These are phyloP conservation scores for Dissophora ornata DNA, from an alignment of 192 early-diverging fungal species.

Conservation along the genomic window DNA sequence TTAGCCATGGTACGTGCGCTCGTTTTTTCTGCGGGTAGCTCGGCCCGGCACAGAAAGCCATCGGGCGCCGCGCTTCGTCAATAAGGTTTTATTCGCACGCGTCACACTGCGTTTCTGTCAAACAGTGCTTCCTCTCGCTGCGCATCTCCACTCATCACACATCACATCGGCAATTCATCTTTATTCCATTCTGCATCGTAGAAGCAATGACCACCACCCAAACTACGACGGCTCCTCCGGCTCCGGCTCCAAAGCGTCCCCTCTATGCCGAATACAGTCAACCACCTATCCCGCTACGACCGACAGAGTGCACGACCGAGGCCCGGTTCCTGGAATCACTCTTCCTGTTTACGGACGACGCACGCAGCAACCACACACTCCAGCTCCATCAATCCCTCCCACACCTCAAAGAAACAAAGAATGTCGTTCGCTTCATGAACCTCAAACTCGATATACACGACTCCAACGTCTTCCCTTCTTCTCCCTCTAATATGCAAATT, in stretches of 20 bases:
- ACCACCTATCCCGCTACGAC: conserved; percentile 2
- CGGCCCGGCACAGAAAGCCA: no score
- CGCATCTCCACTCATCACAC: no score
- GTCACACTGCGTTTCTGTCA: no score
- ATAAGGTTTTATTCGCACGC: no score
- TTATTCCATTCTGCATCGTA: no score
- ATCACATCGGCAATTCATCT: no score
- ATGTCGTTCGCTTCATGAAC: conserved; percentile 11
- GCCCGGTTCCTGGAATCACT: conserved; percentile 20
- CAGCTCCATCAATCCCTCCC: conserved; percentile 1
- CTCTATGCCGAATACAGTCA: conserved; percentile 3
- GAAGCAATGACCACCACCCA: not conserved
- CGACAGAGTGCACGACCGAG: conserved; percentile 22
- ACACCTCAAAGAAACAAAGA: not conserved
- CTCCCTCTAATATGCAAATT: no score
- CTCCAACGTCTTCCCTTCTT: not conserved
- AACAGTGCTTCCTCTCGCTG: no score
- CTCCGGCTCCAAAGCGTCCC: no score
- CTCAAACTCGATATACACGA: conserved; percentile 5
- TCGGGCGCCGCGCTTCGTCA: no score
- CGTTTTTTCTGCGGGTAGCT: no score
- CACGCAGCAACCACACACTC: not conserved
- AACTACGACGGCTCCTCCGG: not conserved
- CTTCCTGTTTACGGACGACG: conserved; percentile 21
- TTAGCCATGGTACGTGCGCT: no score